phyloP scores from a whole-genome alignment of 768 basidiomycete genomes.

The Ramaria sp. region DNA sequence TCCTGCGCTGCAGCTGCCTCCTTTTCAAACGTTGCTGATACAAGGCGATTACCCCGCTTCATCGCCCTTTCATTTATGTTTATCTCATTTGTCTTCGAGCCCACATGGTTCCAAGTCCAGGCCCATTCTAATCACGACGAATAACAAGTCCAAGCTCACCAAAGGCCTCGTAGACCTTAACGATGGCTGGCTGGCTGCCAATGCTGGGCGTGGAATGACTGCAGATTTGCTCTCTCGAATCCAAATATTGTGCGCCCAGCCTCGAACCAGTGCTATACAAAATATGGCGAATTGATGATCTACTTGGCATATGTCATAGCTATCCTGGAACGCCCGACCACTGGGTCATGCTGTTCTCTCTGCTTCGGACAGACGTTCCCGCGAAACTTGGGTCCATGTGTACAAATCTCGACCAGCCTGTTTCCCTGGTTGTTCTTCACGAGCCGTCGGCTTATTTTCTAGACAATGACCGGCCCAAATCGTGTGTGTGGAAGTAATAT shows the following conservation, averaged over 20 bases:
- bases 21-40: constrained; percentile 48
- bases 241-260: constrained; percentile 42
- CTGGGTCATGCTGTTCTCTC: constrained; percentile 39
- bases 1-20: constrained; percentile 36
- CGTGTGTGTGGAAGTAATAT: constrained; percentile 12
- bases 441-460: constrained; percentile 50
- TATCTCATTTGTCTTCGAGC: constrained; percentile 34
- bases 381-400: constrained; percentile 14
- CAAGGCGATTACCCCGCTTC: constrained; percentile 55
- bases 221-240: constrained; percentile 31
- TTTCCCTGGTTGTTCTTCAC: constrained; percentile 46
- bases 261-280: not conserved
- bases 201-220: constrained; percentile 29
- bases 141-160: not conserved
- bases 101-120: constrained; percentile 44
- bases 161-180: constrained; percentile 33
- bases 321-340: constrained; percentile 56
- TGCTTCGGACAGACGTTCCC: constrained; percentile 27
- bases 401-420: constrained; percentile 26
- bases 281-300: constrained; percentile 7
- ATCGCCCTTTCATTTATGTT: constrained; percentile 55
- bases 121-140: constrained; percentile 22
- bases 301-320: constrained; percentile 24
- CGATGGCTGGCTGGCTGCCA: constrained; percentile 31
- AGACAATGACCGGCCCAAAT: constrained; percentile 12